Conservation (phyloP, 129 eudicot genomes). For the Daucus carota region DNA sequence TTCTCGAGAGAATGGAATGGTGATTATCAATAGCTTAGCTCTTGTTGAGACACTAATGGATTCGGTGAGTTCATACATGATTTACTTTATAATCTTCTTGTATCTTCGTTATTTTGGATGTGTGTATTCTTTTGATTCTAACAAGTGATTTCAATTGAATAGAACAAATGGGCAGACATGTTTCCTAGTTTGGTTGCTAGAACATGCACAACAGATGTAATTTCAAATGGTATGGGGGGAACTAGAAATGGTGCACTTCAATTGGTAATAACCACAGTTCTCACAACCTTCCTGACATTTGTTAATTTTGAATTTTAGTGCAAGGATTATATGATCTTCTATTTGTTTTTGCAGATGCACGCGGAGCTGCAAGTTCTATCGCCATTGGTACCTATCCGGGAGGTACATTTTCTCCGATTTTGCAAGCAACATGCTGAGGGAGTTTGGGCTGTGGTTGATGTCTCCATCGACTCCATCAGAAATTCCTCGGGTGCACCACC, state of each 20-base stretch:
- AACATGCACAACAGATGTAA: conserved; percentile 77
- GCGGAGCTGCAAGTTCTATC: conserved; percentile 91
- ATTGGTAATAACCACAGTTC: conserved; percentile 41
- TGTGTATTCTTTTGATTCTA: neutral
- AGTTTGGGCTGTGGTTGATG: conserved; percentile 96
- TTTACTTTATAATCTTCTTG: neutral
- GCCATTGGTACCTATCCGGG: conserved; percentile 83
- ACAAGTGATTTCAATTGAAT: neutral
- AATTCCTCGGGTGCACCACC: conserved; percentile 41
- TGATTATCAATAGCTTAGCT: conserved; percentile 85
- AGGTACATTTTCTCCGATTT: conserved; percentile 77
- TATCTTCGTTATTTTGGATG: neutral
- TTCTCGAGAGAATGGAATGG: conserved; percentile 84
- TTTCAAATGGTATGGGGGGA: conserved; percentile 97
- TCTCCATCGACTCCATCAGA: conserved; percentile 62
- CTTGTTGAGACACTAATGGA: conserved; percentile 97
- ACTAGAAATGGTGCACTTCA: conserved; percentile 98
- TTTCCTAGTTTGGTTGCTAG: conserved; percentile 94
- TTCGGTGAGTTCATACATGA: conserved; percentile 40
- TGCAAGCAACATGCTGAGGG: conserved; percentile 98
- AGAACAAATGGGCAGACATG: conserved; percentile 98
- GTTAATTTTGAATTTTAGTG: neutral
- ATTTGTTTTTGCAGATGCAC: conserved; percentile 50
- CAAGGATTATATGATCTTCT: neutral
- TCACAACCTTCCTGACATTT: neutral